Evolutionary conservation across 345 rosid genomes (phyloP).

Genomic region (Luvunga scandens): DNA sequence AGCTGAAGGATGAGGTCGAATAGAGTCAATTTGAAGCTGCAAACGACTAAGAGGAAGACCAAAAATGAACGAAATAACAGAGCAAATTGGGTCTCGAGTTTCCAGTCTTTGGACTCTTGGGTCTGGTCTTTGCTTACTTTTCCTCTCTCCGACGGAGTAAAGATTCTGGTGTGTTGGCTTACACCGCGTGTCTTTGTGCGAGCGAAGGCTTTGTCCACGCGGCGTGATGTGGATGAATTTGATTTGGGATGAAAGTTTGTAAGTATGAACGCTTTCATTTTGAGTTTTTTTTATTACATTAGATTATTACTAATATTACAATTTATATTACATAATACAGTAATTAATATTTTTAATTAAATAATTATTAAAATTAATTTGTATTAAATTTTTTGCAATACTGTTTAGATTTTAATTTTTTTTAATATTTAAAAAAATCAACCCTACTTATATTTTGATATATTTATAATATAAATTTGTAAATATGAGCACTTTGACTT

Average conservation of each 20-base stretch:
- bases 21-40: background rate
- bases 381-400: too few relatives aligned
- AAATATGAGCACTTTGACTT: too few relatives aligned
- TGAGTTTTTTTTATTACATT: too few relatives aligned
- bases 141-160: background rate
- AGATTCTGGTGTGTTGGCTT: background rate
- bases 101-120: background rate
- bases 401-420: too few relatives aligned
- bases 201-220: background rate
- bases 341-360: too few relatives aligned
- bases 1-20: background rate
- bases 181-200: background rate
- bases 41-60: background rate
- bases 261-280: too few relatives aligned
- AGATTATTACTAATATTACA: too few relatives aligned
- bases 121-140: background rate
- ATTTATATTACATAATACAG: too few relatives aligned
- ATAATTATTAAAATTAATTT: too few relatives aligned
- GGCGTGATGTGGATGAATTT: background rate
- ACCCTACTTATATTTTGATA: too few relatives aligned
- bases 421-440: too few relatives aligned
- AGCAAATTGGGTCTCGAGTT: background rate
- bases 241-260: background rate
- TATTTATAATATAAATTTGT: too few relatives aligned
- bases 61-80: background rate